phyloP scores from a whole-genome alignment of 2,329 filamentous ascomycete genomes.

The Claviceps paspali region DNA sequence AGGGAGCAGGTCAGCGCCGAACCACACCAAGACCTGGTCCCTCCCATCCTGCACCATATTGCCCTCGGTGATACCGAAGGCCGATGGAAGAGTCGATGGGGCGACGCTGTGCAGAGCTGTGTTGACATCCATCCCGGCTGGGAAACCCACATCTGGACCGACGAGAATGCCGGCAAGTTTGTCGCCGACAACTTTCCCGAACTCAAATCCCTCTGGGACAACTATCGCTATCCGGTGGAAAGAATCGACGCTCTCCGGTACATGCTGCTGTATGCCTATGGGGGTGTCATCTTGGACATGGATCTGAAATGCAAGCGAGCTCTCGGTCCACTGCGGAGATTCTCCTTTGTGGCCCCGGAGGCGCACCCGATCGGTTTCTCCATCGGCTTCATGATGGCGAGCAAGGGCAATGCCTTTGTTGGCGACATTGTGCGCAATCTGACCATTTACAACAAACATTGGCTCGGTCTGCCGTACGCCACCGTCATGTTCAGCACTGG shows the following conservation, averaged over 20 bases:
- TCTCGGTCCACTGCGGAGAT: slow-evolving; percentile 23
- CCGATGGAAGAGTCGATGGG: slow-evolving; percentile 13
- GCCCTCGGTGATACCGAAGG: slow-evolving; percentile 13
- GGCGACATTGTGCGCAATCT: slow-evolving; percentile 19
- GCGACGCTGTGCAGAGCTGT: slow-evolving; percentile 16
- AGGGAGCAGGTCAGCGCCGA: slow-evolving; percentile 13
- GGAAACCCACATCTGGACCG: slow-evolving; percentile 14
- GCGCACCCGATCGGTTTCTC: slow-evolving; percentile 25
- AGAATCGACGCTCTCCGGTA: slow-evolving; percentile 57
- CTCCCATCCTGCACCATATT: slow-evolving; percentile 21
- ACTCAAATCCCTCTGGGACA: slow-evolving; percentile 22
- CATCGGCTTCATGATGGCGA: slow-evolving; percentile 26
- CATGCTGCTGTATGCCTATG: slow-evolving; percentile 20
- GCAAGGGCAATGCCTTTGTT: slow-evolving; percentile 19
- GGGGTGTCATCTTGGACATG: slow-evolving; percentile 14
- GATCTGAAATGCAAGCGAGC: slow-evolving; percentile 22
- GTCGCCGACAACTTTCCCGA: slow-evolving; percentile 10
- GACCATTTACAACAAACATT: slow-evolving; percentile 19
- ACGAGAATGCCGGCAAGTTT: slow-evolving; percentile 8
- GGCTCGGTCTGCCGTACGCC: slow-evolving; percentile 23
- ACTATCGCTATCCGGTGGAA: slow-evolving; percentile 54
- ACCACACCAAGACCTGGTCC: slow-evolving; percentile 16
- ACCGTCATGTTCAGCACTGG: slow-evolving; percentile 29
- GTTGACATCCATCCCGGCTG: slow-evolving; percentile 19
- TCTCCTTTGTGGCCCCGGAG: slow-evolving; percentile 24